Conservation (phyloP, 2,329 filamentous ascomycete genomes). For the Trichoderma sp. region DNA sequence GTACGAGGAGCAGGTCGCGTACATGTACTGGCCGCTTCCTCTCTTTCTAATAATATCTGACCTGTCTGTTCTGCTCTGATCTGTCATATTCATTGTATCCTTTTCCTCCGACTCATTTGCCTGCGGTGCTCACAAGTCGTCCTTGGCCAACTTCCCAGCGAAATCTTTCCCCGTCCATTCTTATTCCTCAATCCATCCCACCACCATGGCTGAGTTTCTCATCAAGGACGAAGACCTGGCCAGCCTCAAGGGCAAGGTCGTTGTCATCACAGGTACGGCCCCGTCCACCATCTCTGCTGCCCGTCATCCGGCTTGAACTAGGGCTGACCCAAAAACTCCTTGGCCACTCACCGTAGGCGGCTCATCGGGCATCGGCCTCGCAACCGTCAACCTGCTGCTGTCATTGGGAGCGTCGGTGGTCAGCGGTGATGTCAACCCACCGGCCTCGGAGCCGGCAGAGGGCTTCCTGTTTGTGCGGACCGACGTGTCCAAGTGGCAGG, state of each 20-base stretch:
- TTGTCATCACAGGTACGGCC: conserved; percentile 12
- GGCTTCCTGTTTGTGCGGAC: conserved; percentile 1
- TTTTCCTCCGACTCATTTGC: background rate
- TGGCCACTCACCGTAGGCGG: background rate
- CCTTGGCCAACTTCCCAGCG: too few species aligned
- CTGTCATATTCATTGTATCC: too few species aligned
- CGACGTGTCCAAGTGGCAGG: conserved; percentile 2
- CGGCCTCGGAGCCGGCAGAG: background rate
- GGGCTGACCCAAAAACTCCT: background rate
- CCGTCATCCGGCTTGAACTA: background rate
- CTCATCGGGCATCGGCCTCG: conserved; percentile 10
- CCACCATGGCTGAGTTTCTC: conserved; percentile 3
- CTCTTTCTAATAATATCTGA: too few species aligned
- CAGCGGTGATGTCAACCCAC: conserved; percentile 8
- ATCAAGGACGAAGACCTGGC: conserved; percentile 9
- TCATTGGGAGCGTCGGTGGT: conserved; percentile 11
- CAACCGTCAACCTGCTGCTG: conserved; percentile 5
- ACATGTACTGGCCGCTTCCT: too few species aligned
- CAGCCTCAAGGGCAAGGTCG: conserved; percentile 11
- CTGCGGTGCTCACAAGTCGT: background rate
- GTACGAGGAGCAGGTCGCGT: too few species aligned
- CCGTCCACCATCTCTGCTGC: background rate
- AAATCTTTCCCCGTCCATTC: too few species aligned
- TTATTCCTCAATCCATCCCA: background rate
- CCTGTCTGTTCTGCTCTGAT: too few species aligned